Conservation (phyloP, 2,329 filamentous ascomycete genomes). For the Penicillium griseofulvum region DNA sequence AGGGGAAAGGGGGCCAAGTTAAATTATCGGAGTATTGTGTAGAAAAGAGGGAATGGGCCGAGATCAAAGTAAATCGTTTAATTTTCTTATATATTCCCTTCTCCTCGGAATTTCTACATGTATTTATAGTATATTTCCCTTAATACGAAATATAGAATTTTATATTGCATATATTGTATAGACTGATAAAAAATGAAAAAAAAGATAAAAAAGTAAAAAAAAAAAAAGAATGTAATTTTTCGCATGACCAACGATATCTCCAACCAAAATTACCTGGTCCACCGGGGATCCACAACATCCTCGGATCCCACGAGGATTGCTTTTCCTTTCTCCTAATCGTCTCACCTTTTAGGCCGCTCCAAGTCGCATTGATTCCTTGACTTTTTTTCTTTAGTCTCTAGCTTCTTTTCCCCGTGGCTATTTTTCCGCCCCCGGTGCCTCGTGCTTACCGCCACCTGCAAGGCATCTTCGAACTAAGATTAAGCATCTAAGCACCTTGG, state of each 20-base stretch:
- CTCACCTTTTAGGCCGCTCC: conserved; percentile 29
- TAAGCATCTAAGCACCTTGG: conserved; percentile 43
- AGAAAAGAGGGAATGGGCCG: conserved; percentile 24
- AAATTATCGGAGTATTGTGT: conserved; percentile 18
- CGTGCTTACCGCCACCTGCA: conserved; percentile 40
- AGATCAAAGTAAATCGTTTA: conserved; percentile 7
- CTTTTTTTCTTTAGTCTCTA: conserved; percentile 20
- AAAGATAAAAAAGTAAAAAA: neutral
- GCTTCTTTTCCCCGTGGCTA: neutral
- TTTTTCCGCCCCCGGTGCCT: conserved; percentile 30
- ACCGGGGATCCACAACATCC: conserved; percentile 32
- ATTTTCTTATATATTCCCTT: neutral
- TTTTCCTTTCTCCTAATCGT: conserved; percentile 13
- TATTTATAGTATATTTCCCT: neutral
- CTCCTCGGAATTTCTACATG: neutral
- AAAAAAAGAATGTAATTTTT: conserved; percentile 4
- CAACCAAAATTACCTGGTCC: conserved; percentile 22
- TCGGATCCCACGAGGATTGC: conserved; percentile 34
- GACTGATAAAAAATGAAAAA: neutral
- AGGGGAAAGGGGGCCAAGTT: conserved; percentile 25
- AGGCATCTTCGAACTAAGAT: conserved; percentile 40
- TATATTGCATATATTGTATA: neutral
- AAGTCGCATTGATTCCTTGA: conserved; percentile 21
- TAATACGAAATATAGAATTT: neutral
- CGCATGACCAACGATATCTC: conserved; percentile 6